Conservation (phyloP, 163 green algal species). For the Chloromonas sp. region DNA sequence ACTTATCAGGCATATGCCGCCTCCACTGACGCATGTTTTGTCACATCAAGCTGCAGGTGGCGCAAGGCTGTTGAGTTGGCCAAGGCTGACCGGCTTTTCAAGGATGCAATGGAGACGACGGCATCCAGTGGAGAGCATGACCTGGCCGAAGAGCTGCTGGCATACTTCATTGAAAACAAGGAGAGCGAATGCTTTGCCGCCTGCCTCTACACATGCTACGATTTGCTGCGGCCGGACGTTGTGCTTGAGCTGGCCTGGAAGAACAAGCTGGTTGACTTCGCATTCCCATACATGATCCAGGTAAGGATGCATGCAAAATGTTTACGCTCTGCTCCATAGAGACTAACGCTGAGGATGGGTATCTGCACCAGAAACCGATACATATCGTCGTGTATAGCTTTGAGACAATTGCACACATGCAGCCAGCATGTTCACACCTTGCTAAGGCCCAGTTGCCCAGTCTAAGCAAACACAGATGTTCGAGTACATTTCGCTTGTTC, state of each 20-base stretch:
- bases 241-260: constrained; percentile 95
- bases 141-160: constrained; percentile 92
- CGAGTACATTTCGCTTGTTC: too few relatives aligned
- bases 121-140: constrained; percentile 72
- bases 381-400: too few relatives aligned
- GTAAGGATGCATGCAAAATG: constrained; percentile 9
- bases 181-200: constrained; percentile 84
- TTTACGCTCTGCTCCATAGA: too few relatives aligned
- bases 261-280: constrained; percentile 83
- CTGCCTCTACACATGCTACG: constrained; percentile 94
- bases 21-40: too few relatives aligned
- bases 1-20: too few relatives aligned
- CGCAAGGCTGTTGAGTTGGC: constrained; percentile 84
- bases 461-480: too few relatives aligned
- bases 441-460: too few relatives aligned
- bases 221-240: constrained; percentile 91
- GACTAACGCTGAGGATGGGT: too few relatives aligned
- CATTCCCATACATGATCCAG: constrained; percentile 96
- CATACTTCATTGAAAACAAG: constrained; percentile 47
- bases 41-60: constrained; percentile 45
- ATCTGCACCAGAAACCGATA: too few relatives aligned
- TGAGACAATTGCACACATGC: neutral
- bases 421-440: constrained; percentile 5
- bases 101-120: constrained; percentile 93
- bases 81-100: constrained; percentile 79